Evolutionary conservation across 2,329 filamentous ascomycete species (phyloP).

Genomic region (Stagonosporopsis tanaceti): DNA sequence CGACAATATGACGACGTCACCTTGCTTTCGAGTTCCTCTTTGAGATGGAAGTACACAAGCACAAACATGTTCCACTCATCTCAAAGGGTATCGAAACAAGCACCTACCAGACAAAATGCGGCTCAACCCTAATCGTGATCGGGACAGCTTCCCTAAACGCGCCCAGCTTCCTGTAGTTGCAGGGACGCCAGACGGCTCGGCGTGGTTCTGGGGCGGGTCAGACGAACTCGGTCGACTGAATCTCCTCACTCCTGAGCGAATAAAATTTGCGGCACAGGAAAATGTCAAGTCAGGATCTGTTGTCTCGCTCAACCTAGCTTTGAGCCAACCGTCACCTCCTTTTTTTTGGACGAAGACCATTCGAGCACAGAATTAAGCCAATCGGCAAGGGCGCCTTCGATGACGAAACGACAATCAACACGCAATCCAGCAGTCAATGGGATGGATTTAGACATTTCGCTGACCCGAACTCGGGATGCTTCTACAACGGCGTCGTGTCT

Average conservation of each 20-base stretch:
- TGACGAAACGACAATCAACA: constrained; percentile 44
- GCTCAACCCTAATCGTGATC: constrained; percentile 28
- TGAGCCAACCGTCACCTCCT: constrained; percentile 61
- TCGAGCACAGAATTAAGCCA: constrained; percentile 51
- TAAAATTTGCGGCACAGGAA: constrained; percentile 59
- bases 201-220: constrained; percentile 37
- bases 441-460: constrained; percentile 50
- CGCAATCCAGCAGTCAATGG: constrained; percentile 46
- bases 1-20: constrained; percentile 7
- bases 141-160: constrained; percentile 32
- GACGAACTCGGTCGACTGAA: constrained; percentile 65
- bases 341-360: constrained; percentile 66
- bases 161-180: constrained; percentile 30
- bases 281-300: constrained; percentile 60
- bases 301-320: constrained; percentile 68
- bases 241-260: constrained; percentile 63
- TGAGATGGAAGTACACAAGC: neutral
- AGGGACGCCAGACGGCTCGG: constrained; percentile 31
- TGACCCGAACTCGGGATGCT: constrained; percentile 34
- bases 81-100: neutral
- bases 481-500: constrained; percentile 43
- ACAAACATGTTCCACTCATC: neutral
- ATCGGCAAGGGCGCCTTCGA: constrained; percentile 33
- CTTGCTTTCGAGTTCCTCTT: neutral
- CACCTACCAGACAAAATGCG: constrained; percentile 20